Percentiles rank a stretch among this genome's conserved stretches.
These are phyloP conservation scores for Phytophthora brassicae DNA, from an alignment of 352 stramenopile genomes.

Conservation along the genomic window DNA sequence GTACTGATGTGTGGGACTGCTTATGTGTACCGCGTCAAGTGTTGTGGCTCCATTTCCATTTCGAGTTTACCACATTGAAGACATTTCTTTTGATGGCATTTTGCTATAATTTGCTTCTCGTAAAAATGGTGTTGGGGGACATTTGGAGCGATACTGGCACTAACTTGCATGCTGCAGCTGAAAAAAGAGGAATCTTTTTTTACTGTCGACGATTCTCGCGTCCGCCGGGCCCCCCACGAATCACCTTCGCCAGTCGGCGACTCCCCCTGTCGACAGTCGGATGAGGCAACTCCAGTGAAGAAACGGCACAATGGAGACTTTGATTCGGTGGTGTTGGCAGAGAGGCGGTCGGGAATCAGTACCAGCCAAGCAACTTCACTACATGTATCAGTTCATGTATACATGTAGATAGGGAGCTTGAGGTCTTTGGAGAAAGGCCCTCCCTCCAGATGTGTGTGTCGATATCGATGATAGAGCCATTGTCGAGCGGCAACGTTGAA, in stretches of 20 bases:
- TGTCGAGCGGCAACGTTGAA: too few relatives aligned
- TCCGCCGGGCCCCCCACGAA: background rate
- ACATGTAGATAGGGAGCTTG: too few relatives aligned
- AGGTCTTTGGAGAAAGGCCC: too few relatives aligned
- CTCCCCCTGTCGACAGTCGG: background rate
- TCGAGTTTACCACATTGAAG: too few relatives aligned
- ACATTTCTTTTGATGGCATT: background rate
- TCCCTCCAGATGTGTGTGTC: too few relatives aligned
- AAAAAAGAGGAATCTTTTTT: background rate
- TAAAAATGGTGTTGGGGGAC: too few relatives aligned
- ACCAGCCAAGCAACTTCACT: too few relatives aligned
- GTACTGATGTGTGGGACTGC: background rate
- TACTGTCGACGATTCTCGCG: background rate
- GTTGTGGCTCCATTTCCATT: too few relatives aligned
- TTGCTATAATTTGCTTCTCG: background rate
- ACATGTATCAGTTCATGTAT: too few relatives aligned
- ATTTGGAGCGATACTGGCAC: background rate
- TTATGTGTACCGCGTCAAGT: too few relatives aligned
- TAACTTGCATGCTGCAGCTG: background rate
- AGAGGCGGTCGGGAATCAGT: too few relatives aligned
- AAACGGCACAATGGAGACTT: background rate
- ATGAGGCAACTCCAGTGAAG: background rate
- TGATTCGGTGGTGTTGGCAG: background rate
- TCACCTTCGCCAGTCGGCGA: background rate
- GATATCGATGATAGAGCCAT: too few relatives aligned